Base-by-base conservation (phyloP, 2,329 filamentous ascomycete species). In the Fusarium setosum region DNA sequence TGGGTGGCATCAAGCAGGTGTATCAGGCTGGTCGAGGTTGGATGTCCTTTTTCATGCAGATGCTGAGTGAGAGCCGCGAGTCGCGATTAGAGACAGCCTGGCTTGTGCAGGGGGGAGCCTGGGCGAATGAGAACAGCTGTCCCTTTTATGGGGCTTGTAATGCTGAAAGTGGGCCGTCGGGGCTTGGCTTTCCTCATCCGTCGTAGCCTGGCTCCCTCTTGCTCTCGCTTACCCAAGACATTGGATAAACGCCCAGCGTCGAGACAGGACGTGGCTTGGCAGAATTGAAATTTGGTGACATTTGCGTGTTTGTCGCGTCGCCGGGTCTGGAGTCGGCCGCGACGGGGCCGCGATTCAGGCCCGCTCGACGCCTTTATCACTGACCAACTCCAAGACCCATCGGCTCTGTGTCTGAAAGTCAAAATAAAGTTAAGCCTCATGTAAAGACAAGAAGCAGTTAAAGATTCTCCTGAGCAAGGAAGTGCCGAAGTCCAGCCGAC, bases 41-140 rank as follows among this genome's bases (percentile, higher is more conserved):
- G 29, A 21, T 35, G 54, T 38, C 38, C 50, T 34, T 10, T 59
- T 32, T 32, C 37, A 38, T 45, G 53, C 44, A 20, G 18, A 32
- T 11, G 18, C 20, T 21, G 17, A 29, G 26, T 29, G 26, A 29
- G 26, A 29, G 26, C 8, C 26, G 8, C 26, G 11, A 11, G 37
- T 6, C 37, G n/a, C 56, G 45, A 63, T 53, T 65, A 65, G 63
- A 67, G 63, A 67, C 63, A 64, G 63, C 53, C 59, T 67, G 62
- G 52, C 61, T 62, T 61, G 59, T 67, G 50, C 63, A 67, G 51
- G 59, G 63, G 55, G 37, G 9, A 15, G 18, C 51, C 42, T 21
- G 42, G 59, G 10, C 63, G 47, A 67, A 67, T 67, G 23, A 65
- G 55, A 67, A 56, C 63, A 65, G 47, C 47, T 67, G 55, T 64